Conservation (phyloP, 2,329 filamentous ascomycete genomes). For the Aspergillus fischeri region DNA sequence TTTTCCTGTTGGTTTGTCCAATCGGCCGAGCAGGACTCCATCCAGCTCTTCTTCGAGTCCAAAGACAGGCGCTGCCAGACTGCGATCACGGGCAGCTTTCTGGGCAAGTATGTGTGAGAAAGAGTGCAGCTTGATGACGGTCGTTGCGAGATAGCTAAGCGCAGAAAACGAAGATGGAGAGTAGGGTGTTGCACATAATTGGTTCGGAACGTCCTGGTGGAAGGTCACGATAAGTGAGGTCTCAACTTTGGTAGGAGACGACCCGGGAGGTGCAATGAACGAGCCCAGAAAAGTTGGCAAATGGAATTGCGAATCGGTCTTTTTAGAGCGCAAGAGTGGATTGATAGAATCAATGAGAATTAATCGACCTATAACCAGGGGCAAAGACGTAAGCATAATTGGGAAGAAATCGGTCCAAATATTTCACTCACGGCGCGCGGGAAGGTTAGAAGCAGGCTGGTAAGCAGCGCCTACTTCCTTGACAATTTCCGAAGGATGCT, state of each 20-base stretch:
- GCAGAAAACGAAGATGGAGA: constrained; percentile 67
- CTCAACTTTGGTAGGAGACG: constrained; percentile 28
- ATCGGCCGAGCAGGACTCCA: constrained; percentile 68
- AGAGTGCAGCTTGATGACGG: constrained; percentile 69
- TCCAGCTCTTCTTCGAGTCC: constrained; percentile 74
- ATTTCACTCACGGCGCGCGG: constrained; percentile 26
- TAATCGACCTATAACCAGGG: constrained; percentile 55
- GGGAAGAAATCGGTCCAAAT: not conserved
- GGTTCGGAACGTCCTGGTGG: constrained; percentile 71
- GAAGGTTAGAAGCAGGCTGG: constrained; percentile 14
- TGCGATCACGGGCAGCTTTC: constrained; percentile 72
- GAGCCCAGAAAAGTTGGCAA: constrained; percentile 67
- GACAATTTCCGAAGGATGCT: constrained; percentile 53
- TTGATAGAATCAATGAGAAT: constrained; percentile 79
- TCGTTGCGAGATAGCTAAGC: constrained; percentile 81
- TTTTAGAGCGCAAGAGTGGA: constrained; percentile 47
- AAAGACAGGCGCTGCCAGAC: constrained; percentile 69
- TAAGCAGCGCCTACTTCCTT: constrained; percentile 53
- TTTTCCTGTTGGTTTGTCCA: constrained; percentile 30
- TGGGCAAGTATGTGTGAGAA: constrained; percentile 69
- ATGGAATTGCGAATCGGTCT: constrained; percentile 49
- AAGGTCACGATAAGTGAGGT: constrained; percentile 75
- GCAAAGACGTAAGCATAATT: not conserved
- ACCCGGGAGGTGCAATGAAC: constrained; percentile 54
- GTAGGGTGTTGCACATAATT: constrained; percentile 34